Base-by-base conservation (phyloP, 495 filamentous ascomycete genomes). In the Apiosordaria backusii region DNA sequence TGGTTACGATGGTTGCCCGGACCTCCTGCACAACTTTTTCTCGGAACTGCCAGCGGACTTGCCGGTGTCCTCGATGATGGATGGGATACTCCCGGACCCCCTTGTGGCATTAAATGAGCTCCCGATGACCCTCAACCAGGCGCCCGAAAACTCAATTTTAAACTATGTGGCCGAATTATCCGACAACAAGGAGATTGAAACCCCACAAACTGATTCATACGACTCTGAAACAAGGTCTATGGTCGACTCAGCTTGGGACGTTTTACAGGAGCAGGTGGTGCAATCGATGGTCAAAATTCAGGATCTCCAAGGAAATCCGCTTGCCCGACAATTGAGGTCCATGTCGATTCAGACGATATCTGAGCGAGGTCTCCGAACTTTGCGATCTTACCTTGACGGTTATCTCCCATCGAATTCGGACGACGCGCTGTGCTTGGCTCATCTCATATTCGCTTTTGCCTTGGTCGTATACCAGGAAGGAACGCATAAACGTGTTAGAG, bases 371-470 rank as follows among this genome's bases (percentile, higher is more conserved):
- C 71, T 83, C 13, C 67, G 71, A 16, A 73, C 75, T 25, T 68
- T 83, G 1, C 71, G 67, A 9, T 65, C 21, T 2, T 64, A 79
- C n/a, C 65, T 82, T 6, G 61, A 74, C 23, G 76, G 77, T 25
- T 61, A 69, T 10, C 65, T 71, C 3, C 69, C 74, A 1, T 65
- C 70, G 0, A 77, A 77, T 0, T 74, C 81, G 7, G 64, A 75
- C 62, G 74, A 80, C 21, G 74, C 71, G 4, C 64, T 82, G 9
- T 83, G 80, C 69, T 77, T 82, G 65, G 65, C 81, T 22, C 80
- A 82, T 60, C 62, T 83, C 18, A 72, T 80, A 27, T 82, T 80
- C 60, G 76, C 80, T 6, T 73, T 83, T 22, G 81, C 80, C n/a
- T 59, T 82, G 23, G 72, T 78, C 7, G 61, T 79, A 9, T 70